Conservation (phyloP, 306 rosid species). For the Geum urbanum region DNA sequence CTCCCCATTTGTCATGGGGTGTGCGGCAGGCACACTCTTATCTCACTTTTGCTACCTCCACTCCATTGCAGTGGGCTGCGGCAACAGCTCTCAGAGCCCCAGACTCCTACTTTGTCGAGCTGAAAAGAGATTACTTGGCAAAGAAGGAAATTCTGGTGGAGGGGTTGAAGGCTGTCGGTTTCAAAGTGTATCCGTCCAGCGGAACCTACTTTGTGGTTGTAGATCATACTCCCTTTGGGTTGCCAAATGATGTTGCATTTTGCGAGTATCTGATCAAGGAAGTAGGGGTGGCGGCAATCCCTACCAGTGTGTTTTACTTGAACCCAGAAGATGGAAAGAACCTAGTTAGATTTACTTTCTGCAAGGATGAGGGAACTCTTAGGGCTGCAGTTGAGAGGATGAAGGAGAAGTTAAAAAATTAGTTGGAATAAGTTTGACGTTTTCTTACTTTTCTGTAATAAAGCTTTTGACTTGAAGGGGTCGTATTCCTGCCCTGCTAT, state of each 20-base stretch:
- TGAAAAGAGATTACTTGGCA: slow-evolving; percentile 65
- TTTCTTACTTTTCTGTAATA: not conserved
- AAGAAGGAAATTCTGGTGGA: slow-evolving; percentile 80
- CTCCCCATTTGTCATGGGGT: slow-evolving; percentile 79
- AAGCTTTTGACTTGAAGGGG: not conserved
- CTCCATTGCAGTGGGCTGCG: slow-evolving; percentile 90
- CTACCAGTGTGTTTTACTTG: slow-evolving; percentile 83
- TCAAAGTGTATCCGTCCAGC: slow-evolving; percentile 74
- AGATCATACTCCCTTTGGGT: slow-evolving; percentile 92
- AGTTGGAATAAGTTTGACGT: not conserved
- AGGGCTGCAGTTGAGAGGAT: slow-evolving; percentile 82
- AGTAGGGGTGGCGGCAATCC: slow-evolving; percentile 93
- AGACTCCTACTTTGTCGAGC: slow-evolving; percentile 65
- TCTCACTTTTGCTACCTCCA: slow-evolving; percentile 72
- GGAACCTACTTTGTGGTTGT: slow-evolving; percentile 92
- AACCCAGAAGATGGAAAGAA: slow-evolving; percentile 96
- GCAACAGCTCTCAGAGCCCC: slow-evolving; percentile 92
- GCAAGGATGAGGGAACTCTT: slow-evolving; percentile 87
- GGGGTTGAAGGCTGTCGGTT: slow-evolving; percentile 78
- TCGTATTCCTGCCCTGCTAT: not conserved
- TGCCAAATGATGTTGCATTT: slow-evolving; percentile 68
- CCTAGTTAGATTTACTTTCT: slow-evolving; percentile 79
- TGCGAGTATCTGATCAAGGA: slow-evolving; percentile 87
- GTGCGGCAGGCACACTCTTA: slow-evolving; percentile 68
- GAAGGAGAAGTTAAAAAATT: slow-evolving; percentile 64